Conservation (phyloP, 2,329 filamentous ascomycete species). For the Cytospora schulzeri region DNA sequence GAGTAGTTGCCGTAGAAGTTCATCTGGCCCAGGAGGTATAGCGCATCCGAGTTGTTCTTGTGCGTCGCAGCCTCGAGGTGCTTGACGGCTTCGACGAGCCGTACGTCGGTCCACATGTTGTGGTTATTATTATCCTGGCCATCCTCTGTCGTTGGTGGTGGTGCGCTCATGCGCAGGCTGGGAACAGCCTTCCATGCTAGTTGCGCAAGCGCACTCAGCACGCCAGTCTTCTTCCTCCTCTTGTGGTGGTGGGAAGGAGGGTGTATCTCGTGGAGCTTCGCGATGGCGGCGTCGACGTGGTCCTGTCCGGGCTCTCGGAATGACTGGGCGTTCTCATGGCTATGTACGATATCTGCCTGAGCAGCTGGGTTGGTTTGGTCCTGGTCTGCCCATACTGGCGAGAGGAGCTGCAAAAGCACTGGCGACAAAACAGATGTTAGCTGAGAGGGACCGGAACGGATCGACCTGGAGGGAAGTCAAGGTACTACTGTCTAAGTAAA, state of each 20-base stretch:
- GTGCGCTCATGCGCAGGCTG: slow-evolving; percentile 50
- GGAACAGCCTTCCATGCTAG: slow-evolving; percentile 53
- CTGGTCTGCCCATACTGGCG: slow-evolving; percentile 43
- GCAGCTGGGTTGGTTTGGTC: slow-evolving; percentile 33
- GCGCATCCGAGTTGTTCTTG: slow-evolving; percentile 74
- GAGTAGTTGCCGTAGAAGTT: slow-evolving; percentile 97
- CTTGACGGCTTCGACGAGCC: slow-evolving; percentile 53
- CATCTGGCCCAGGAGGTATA: slow-evolving; percentile 88
- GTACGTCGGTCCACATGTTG: slow-evolving; percentile 42
- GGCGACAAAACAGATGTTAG: slow-evolving; percentile 9
- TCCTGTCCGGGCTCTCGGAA: slow-evolving; percentile 47
- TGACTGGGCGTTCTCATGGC: slow-evolving; percentile 23
- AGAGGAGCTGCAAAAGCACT: slow-evolving; percentile 52
- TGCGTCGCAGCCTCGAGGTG: slow-evolving; percentile 55
- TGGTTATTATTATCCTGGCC: slow-evolving; percentile 33
- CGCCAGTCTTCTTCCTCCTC: slow-evolving; percentile 45
- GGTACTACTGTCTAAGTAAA: not conserved
- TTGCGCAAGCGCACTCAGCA: slow-evolving; percentile 47
- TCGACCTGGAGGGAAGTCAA: not conserved
- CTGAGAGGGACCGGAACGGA: not conserved
- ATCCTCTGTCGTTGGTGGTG: slow-evolving; percentile 46
- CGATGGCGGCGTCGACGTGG: slow-evolving; percentile 54
- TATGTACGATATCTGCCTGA: slow-evolving; percentile 22
- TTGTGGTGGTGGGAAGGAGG: slow-evolving; percentile 45
- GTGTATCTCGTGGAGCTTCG: slow-evolving; percentile 53